These are phyloP conservation scores for Sugiyamaella floridensis DNA, from an alignment of 805 yeast species.

Conservation along the genomic window DNA sequence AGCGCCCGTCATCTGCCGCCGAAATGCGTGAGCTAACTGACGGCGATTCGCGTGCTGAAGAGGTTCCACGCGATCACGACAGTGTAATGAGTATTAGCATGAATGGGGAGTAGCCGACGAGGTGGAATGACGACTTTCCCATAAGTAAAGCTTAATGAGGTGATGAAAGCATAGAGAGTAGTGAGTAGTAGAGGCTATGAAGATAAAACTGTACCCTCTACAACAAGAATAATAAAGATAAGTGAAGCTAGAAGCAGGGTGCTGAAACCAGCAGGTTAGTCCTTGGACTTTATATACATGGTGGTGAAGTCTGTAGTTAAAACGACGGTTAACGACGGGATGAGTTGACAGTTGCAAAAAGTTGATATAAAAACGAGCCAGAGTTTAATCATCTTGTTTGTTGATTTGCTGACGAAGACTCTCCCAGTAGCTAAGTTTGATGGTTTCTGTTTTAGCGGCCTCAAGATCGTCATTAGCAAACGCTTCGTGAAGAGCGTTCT, in stretches of 20 bases:
- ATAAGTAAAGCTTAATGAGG: neutral
- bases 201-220: too few species aligned
- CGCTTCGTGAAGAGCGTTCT: conserved; percentile 39
- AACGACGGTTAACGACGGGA: too few species aligned
- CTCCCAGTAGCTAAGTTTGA: conserved; percentile 75
- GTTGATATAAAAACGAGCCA: too few species aligned
- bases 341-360: too few species aligned
- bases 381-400: conserved; percentile 27
- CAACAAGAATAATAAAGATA: neutral
- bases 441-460: conserved; percentile 56
- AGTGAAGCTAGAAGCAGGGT: neutral
- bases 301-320: too few species aligned
- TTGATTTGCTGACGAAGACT: conserved; percentile 67
- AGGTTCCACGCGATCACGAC: conserved; percentile 29
- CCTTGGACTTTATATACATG: neutral
- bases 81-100: conserved; percentile 17
- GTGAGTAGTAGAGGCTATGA: too few species aligned
- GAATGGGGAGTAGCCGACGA: conserved; percentile 8
- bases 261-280: neutral
- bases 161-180: neutral
- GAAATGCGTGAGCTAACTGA: conserved; percentile 47
- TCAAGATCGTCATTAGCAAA: conserved; percentile 46
- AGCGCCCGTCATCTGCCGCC: conserved; percentile 55
- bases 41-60: neutral
- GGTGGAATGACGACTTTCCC: neutral